Evolutionary conservation across 2,329 filamentous ascomycete genomes (phyloP).

Genomic region (Penicillium sp.): DNA sequence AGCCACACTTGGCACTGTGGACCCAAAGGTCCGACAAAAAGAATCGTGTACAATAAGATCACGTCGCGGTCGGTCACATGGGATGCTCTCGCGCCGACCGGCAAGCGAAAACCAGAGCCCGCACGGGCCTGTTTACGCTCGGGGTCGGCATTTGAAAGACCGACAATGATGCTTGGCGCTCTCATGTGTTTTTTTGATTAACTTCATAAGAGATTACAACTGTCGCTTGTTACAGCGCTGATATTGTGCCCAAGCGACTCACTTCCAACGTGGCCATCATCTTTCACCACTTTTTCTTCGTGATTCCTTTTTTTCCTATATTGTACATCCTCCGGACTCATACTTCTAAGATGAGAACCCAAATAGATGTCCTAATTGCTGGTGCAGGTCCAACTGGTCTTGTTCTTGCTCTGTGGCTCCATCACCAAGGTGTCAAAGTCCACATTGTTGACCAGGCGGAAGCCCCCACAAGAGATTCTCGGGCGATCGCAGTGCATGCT

Average conservation of each 20-base stretch:
- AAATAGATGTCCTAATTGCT: slow-evolving; percentile 28
- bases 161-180: background rate
- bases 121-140: slow-evolving; percentile 1
- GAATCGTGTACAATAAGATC: background rate
- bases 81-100: slow-evolving; percentile 7
- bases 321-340: background rate
- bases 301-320: background rate
- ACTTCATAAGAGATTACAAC: too few species aligned
- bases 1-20: background rate
- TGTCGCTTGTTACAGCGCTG: too few species aligned
- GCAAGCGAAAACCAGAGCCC: slow-evolving; percentile 8
- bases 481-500: slow-evolving; percentile 47
- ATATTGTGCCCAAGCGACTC: background rate
- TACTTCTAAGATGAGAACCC: background rate
- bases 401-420: slow-evolving; percentile 32
- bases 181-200: background rate
- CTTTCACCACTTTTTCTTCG: background rate
- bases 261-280: background rate
- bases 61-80: background rate
- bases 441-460: slow-evolving; percentile 47
- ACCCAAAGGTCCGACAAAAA: background rate
- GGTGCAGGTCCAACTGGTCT: slow-evolving; percentile 33
- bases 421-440: slow-evolving; percentile 25
- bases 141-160: slow-evolving; percentile 13
- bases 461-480: slow-evolving; percentile 36